Conservation (phyloP, 306 rosid genomes). For the Urtica urens region DNA sequence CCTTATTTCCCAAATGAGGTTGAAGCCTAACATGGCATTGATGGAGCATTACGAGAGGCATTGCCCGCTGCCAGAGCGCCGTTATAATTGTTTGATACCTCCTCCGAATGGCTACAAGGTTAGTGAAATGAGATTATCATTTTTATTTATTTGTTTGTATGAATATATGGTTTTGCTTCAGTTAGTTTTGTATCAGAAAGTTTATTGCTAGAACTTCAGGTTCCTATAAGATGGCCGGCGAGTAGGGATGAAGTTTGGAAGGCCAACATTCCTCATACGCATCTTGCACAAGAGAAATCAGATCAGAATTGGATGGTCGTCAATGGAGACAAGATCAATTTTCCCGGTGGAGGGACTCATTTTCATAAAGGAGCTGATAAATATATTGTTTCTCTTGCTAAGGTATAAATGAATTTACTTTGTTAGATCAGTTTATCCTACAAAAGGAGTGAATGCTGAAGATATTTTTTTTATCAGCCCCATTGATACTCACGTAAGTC, state of each 20-base stretch:
- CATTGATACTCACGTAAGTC: too few relatives aligned
- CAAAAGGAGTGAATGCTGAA: neutral
- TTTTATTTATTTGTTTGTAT: neutral
- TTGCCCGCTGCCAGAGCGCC: conserved; percentile 44
- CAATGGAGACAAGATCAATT: conserved; percentile 53
- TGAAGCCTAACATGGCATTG: conserved; percentile 38
- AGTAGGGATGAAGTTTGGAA: conserved; percentile 68
- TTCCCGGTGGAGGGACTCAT: conserved; percentile 63
- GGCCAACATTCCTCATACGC: conserved; percentile 59
- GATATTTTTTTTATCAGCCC: too few relatives aligned
- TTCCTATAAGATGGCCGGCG: conserved; percentile 48
- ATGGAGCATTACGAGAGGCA: conserved; percentile 62
- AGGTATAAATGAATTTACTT: conserved; percentile 18
- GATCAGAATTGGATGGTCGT: conserved; percentile 70
- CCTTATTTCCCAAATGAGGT: conserved; percentile 31
- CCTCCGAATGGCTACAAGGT: conserved; percentile 54
- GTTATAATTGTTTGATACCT: conserved; percentile 42
- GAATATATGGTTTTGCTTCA: neutral
- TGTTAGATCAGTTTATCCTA: neutral
- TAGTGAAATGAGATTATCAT: conserved; percentile 3
- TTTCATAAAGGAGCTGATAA: conserved; percentile 55
- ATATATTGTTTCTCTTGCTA: conserved; percentile 42
- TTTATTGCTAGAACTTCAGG: conserved; percentile 33
- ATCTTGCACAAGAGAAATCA: conserved; percentile 49
- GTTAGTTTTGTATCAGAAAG: conserved; percentile 22